Percentiles rank a stretch among this genome's conserved stretches.
phyloP scores from a whole-genome alignment of 768 basidiomycete genomes.

The Crucibulum laeve region DNA sequence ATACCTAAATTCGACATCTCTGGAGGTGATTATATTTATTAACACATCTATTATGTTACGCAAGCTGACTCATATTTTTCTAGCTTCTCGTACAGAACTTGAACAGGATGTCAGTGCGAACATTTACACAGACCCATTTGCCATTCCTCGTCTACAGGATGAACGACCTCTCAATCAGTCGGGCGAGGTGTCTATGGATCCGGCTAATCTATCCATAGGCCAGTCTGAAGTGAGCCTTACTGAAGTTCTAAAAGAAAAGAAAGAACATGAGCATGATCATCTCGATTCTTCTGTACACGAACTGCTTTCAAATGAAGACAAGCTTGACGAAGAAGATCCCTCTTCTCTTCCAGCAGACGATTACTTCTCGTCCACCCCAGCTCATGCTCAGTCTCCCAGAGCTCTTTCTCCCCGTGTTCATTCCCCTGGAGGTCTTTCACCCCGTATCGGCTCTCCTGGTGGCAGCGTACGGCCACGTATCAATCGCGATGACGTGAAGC shows the following conservation, averaged over 20 bases:
- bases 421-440: no score
- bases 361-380: background rate
- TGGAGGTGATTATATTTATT: constrained; percentile 12
- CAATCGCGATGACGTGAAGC: constrained; percentile 49
- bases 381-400: background rate
- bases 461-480: constrained; percentile 37
- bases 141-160: constrained; percentile 17
- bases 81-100: constrained; percentile 9
- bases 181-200: constrained; percentile 20
- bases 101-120: constrained; percentile 13
- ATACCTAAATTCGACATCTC: constrained; percentile 27
- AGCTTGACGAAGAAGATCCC: background rate
- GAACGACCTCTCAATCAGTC: constrained; percentile 14
- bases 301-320: background rate
- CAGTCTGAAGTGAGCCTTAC: constrained; percentile 22
- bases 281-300: background rate
- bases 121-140: constrained; percentile 19
- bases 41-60: background rate
- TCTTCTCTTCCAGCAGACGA: no score
- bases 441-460: background rate
- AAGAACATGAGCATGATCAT: background rate
- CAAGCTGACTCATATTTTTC: background rate
- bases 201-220: constrained; percentile 22
- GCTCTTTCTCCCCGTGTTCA: background rate
- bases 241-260: background rate